phyloP scores from a whole-genome alignment of 768 basidiomycete species.

The Nidula microcarpa region DNA sequence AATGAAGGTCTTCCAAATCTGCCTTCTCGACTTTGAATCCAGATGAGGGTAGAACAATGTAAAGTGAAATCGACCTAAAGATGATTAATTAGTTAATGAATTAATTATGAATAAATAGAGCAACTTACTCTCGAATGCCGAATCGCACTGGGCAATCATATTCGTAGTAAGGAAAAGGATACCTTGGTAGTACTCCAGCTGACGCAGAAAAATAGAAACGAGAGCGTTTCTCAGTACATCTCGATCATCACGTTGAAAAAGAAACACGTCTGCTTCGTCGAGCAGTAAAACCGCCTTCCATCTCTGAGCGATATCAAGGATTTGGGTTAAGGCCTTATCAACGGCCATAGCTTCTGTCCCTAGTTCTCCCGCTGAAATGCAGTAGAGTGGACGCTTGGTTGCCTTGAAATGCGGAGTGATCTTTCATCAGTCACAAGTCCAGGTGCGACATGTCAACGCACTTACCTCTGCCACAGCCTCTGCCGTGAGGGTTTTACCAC shows the following conservation, averaged over 20 bases:
- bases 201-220: slow-evolving; percentile 30
- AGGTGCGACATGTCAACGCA: neutral
- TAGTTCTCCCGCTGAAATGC: slow-evolving; percentile 26
- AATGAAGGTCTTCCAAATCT: neutral
- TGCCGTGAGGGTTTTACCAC: slow-evolving; percentile 32
- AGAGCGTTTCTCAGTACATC: slow-evolving; percentile 27
- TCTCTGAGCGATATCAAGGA: slow-evolving; percentile 21
- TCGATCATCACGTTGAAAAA: slow-evolving; percentile 14
- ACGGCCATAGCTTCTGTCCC: slow-evolving; percentile 19
- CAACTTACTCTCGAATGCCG: slow-evolving; percentile 24
- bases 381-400: slow-evolving; percentile 23
- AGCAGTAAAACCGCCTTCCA: slow-evolving; percentile 32
- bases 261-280: slow-evolving; percentile 33
- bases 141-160: slow-evolving; percentile 20
- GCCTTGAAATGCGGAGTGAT: slow-evolving; percentile 6
- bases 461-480: slow-evolving; percentile 21
- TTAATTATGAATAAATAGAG: neutral
- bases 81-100: neutral
- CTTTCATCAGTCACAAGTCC: too few species aligned
- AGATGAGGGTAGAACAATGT: neutral
- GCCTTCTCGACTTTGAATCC: neutral
- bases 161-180: slow-evolving; percentile 33
- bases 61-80: neutral
- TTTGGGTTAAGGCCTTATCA: slow-evolving; percentile 13
- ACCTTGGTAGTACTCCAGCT: slow-evolving; percentile 34